Conservation (phyloP, 768 basidiomycete species). For the Asterophora parasitica region DNA sequence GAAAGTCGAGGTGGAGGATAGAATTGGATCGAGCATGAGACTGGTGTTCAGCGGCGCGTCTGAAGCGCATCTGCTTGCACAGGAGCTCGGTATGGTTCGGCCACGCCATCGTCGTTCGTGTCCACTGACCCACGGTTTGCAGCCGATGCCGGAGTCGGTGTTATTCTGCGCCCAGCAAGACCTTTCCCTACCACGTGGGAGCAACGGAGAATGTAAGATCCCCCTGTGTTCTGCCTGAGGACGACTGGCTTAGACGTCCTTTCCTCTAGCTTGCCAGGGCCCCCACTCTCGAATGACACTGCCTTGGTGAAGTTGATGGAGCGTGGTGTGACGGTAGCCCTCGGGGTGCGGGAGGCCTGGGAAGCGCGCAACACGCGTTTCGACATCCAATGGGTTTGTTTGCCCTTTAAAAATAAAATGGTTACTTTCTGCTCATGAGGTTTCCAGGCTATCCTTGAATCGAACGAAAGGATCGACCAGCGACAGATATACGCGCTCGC, state of each 20-base stretch:
- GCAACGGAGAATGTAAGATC: constrained; percentile 56
- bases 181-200: constrained; percentile 77
- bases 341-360: constrained; percentile 67
- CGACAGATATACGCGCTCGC: constrained; percentile 39
- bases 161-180: constrained; percentile 50
- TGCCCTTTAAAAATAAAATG: background rate
- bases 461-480: constrained; percentile 38
- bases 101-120: background rate
- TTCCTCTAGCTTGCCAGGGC: constrained; percentile 56
- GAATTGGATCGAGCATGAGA: constrained; percentile 51
- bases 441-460: constrained; percentile 40
- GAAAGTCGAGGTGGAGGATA: constrained; percentile 62
- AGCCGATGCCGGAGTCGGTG: constrained; percentile 47
- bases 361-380: constrained; percentile 71
- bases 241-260: constrained; percentile 8
- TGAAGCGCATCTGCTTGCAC: constrained; percentile 63
- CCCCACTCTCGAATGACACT: constrained; percentile 63
- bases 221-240: background rate
- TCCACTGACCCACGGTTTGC: constrained; percentile 2
- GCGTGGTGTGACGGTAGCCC: constrained; percentile 75
- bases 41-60: constrained; percentile 60
- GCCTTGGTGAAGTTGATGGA: constrained; percentile 58
- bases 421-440: constrained; percentile 1
- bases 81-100: constrained; percentile 48
- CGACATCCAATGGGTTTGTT: constrained; percentile 73